A percentile compares a stretch with the other conserved stretches of the same genome.
These are phyloP conservation scores for Pythium biforme DNA, from an alignment of 352 stramenopile species.

Conservation along the genomic window DNA sequence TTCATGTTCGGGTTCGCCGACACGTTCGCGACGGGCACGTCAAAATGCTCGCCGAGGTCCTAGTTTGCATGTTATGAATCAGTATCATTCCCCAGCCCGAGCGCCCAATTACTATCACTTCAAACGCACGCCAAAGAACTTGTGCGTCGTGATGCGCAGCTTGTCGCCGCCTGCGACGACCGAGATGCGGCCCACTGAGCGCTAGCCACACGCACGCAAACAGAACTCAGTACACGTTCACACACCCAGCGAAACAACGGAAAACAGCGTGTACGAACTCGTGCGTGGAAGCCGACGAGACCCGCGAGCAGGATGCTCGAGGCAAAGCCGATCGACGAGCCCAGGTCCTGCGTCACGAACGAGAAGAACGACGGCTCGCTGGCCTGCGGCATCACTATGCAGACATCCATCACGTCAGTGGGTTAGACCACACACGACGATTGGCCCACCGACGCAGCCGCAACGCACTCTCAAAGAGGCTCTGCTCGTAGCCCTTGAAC, in stretches of 20 bases:
- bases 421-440: not conserved
- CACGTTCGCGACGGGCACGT: constrained; percentile 66
- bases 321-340: constrained; percentile 76
- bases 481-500: constrained; percentile 87
- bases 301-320: constrained; percentile 78
- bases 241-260: not conserved
- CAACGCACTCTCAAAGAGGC: constrained; percentile 70
- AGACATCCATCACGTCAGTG: not conserved
- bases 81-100: not conserved
- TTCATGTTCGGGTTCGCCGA: constrained; percentile 81
- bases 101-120: no score
- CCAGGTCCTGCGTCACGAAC: constrained; percentile 77
- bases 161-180: constrained; percentile 75
- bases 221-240: not conserved
- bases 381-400: constrained; percentile 46
- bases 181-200: constrained; percentile 75
- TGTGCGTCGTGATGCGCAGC: constrained; percentile 84
- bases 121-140: constrained; percentile 77
- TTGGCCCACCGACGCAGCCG: not conserved
- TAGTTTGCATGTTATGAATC: constrained; percentile 34
- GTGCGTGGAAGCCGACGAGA: constrained; percentile 80
- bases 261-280: constrained; percentile 33
- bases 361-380: constrained; percentile 78
- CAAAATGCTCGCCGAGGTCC: constrained; percentile 60
- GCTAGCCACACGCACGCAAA: constrained; percentile 33